phyloP scores from a whole-genome alignment of 2,329 filamentous ascomycete species.

The Biscogniauxia marginata region DNA sequence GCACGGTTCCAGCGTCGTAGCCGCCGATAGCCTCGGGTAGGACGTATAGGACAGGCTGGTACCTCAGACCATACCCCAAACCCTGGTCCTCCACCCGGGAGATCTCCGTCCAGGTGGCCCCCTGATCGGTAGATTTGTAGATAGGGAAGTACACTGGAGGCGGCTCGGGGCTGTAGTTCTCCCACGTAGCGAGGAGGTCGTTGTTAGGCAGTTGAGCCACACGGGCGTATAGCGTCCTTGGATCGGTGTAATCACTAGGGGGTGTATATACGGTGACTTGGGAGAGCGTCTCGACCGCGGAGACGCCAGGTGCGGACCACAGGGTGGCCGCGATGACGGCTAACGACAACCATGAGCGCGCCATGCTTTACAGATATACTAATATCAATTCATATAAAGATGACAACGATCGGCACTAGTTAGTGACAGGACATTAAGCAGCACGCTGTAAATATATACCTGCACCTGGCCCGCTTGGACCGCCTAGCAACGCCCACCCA shows the following conservation, averaged over 20 bases:
- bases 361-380: not conserved
- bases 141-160: constrained; percentile 56
- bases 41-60: constrained; percentile 68
- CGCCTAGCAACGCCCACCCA: not conserved
- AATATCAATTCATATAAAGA: not conserved
- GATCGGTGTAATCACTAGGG: constrained; percentile 43
- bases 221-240: constrained; percentile 44
- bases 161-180: constrained; percentile 56
- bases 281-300: constrained; percentile 12
- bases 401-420: not conserved
- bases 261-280: constrained; percentile 38
- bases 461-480: not conserved
- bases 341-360: constrained; percentile 1
- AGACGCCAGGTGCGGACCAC: not conserved
- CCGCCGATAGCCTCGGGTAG: constrained; percentile 57
- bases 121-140: constrained; percentile 51
- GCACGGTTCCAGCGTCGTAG: constrained; percentile 61
- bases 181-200: constrained; percentile 53
- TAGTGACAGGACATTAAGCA: not conserved
- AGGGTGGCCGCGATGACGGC: constrained; percentile 9
- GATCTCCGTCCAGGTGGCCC: constrained; percentile 61
- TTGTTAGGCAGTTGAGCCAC: constrained; percentile 43
- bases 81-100: constrained; percentile 62
- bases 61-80: constrained; percentile 64
- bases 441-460: not conserved